phyloP scores from a whole-genome alignment of 2,329 filamentous ascomycete species.

The Emmonsiellopsis sp. region DNA sequence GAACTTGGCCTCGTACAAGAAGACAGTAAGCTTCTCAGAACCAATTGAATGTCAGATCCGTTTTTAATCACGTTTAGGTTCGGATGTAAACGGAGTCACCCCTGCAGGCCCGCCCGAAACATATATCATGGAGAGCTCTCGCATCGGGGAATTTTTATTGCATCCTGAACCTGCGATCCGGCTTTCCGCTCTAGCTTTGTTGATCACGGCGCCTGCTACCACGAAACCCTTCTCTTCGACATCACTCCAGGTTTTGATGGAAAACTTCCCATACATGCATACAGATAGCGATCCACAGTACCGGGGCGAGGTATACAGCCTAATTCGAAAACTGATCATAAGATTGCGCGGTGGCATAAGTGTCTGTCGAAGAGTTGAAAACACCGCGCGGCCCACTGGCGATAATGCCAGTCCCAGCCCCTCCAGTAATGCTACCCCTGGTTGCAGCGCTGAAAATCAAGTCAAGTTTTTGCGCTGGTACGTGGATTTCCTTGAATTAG shows the following conservation, averaged over 20 bases:
- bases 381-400: neutral
- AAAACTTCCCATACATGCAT: constrained; percentile 62
- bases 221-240: constrained; percentile 61
- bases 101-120: neutral
- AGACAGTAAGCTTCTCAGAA: constrained; percentile 39
- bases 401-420: neutral
- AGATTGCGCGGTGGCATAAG: constrained; percentile 61
- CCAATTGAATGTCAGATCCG: neutral
- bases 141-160: constrained; percentile 30
- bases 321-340: constrained; percentile 67
- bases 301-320: constrained; percentile 67
- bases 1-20: constrained; percentile 62
- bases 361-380: constrained; percentile 5
- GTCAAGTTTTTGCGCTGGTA: constrained; percentile 63
- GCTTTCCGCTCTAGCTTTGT: constrained; percentile 69
- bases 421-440: neutral
- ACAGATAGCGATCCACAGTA: constrained; percentile 81
- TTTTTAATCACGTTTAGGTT: neutral
- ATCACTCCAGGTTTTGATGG: constrained; percentile 54
- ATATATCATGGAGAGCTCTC: constrained; percentile 26
- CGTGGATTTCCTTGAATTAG: constrained; percentile 58
- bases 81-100: neutral
- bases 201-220: constrained; percentile 65
- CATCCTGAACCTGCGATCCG: constrained; percentile 56
- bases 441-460: neutral